Evolutionary conservation across 2,329 filamentous ascomycete genomes (phyloP), one percentile per base, ranked within the genome.

Genomic region (Nectriaceae sp.): DNA sequence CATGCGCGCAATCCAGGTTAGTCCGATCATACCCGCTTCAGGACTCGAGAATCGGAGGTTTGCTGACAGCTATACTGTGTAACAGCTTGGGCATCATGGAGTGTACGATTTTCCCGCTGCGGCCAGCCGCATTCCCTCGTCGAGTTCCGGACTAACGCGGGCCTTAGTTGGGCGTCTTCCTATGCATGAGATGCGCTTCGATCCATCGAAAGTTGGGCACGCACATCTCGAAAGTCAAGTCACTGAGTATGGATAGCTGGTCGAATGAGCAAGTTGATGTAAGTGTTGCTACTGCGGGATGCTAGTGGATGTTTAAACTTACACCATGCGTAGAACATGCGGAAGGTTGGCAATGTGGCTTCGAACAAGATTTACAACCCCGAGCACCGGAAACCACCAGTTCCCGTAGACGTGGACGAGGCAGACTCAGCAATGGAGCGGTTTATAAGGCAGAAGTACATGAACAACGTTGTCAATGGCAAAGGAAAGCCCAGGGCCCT

Each of bases 151-250:
- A 44, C 63, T 63, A 50, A 64, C 47, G 16, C 33, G 21, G 21
- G 37, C 22, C 41, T 21, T 57, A 97, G 89, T 76, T 99, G 72
- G 94, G 94, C 51, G 84, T 97, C 56, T 99, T 99, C 69, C 78
- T 99, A 42, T 99, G 94, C 74, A 95, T 99, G 89, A 90, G 94
- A 68, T 99, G 94, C 77, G 94, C 92, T 45, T 83, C 91, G 46
- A 82, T 97, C 65, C 94, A 99, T 75, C 89, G 94, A 65, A 97
- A 97, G 73, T 78, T 99, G 64, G 94, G 94, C 53, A 97, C 94
- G 35, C 94, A 99, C 71, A 90, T 99, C 55, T 97, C 92, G 58
- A 99, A 99, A 71, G 91, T 99, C 76, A 99, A 99, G 73, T 97
- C 92, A 31, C 73, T 99, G 74, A 97, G 89, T 70, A 97, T 99